phyloP scores from a whole-genome alignment of 148 eudicot genomes.

The Chenopodium quinoa region DNA sequence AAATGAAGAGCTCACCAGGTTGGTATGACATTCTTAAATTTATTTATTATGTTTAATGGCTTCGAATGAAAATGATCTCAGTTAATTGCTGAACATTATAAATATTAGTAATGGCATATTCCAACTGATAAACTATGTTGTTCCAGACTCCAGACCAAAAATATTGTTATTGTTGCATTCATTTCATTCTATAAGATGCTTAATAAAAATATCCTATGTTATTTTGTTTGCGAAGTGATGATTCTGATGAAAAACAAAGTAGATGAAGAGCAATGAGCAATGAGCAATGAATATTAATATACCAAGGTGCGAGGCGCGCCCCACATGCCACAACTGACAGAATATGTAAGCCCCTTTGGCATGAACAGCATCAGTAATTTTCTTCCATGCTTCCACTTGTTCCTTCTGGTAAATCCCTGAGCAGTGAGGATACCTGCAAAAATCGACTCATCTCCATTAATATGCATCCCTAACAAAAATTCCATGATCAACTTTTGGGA shows the following conservation, averaged over 20 bases:
- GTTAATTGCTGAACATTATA: background rate
- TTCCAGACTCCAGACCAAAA: background rate
- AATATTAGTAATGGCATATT: background rate
- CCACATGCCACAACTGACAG: constrained; percentile 93
- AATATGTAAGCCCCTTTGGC: constrained; percentile 62
- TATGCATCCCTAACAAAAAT: no score
- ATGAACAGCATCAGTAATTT: constrained; percentile 73
- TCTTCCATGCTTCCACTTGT: constrained; percentile 82
- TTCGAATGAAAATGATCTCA: background rate
- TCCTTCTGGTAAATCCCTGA: constrained; percentile 79
- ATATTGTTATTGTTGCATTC: background rate
- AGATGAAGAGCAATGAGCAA: background rate
- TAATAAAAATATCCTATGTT: no score
- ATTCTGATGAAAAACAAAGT: background rate
- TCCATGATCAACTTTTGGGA: no score
- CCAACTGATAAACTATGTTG: background rate
- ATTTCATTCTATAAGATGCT: background rate
- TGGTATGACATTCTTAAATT: no score
- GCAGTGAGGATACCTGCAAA: constrained; percentile 68
- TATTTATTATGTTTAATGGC: background rate
- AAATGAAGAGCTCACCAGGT: constrained; percentile 3
- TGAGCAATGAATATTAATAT: background rate
- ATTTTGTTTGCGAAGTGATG: background rate
- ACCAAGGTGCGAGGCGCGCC: constrained; percentile 86
- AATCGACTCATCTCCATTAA: background rate